Evolutionary conservation across 257 asterid genomes (phyloP).

Genomic region (Vinca minor): DNA sequence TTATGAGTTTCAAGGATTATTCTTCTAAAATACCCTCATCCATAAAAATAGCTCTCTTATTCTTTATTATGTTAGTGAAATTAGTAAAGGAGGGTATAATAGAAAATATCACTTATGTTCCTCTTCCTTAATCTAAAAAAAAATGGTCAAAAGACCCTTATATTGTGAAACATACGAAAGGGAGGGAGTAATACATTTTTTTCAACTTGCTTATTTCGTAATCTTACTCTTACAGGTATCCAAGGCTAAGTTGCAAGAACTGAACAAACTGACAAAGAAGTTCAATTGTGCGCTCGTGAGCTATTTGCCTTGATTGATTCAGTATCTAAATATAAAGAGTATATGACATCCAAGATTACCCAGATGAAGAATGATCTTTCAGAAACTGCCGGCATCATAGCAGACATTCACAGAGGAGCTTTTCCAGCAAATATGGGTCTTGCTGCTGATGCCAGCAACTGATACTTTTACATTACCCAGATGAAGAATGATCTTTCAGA

Average conservation of each 20-base stretch:
- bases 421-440: constrained; percentile 2
- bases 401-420: constrained; percentile 42
- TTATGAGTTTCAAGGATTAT: no score
- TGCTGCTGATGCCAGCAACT: constrained; percentile 3
- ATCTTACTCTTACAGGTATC: constrained; percentile 36
- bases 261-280: constrained; percentile 39
- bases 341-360: constrained; percentile 39
- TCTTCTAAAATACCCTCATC: no score
- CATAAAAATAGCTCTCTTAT: no score
- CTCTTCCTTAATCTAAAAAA: no score
- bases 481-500: constrained; percentile 51
- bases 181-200: not conserved
- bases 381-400: constrained; percentile 45
- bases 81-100: no score
- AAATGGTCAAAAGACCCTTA: no score
- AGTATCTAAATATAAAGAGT: constrained; percentile 56
- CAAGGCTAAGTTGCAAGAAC: constrained; percentile 50
- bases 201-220: not conserved
- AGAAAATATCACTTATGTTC: no score
- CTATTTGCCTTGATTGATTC: constrained; percentile 61
- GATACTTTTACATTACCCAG: constrained; percentile 19
- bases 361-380: constrained; percentile 47
- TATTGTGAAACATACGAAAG: no score
- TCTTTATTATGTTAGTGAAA: no score
- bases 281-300: constrained; percentile 50